Base-by-base conservation (phyloP, 257 asterid species). In the Solanum virginianum region DNA sequence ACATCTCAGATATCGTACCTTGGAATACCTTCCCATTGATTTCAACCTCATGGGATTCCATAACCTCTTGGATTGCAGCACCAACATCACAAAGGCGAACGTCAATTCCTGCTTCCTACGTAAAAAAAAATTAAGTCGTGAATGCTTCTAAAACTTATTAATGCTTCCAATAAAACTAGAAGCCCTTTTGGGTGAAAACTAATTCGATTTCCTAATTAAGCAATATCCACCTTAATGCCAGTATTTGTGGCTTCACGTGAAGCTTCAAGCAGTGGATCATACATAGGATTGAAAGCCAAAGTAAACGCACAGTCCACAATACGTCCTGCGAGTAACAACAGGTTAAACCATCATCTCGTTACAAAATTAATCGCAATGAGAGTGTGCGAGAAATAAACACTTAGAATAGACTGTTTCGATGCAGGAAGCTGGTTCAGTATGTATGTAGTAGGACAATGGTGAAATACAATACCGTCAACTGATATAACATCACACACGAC, bases 11-110 rank as follows among this genome's bases (percentile, higher is more conserved):
- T 62, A 62, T 57, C 55, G 57, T 92, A 96, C 98, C 98, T 92
- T 93, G 99, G 89, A 87, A 97, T 82, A 90, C 91, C 89, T 97
- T 97, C 55, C 99, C 99, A 82, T 94, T 97, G 57, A 97, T 97
- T 90, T 95, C 99, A 60, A 97, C 99, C 90, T 95, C 99, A 89
- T 97, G 95, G 13, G 99, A 97, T 90, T 95, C 97, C 99, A 97
- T 97, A 89, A 97, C 98, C 91, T 95, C 99, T 90, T 97, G 99
- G 86, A 97, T 95, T 85, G 98, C 99, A 89, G 99, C 98, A 90
- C 99, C 98, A 75, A 95, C 92, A 86, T 94, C 96, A 83, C 98
- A 90, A 79, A 97, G 92, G 85, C 99, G 98, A 66, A 95, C 99
- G 86, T 95, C 99, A 89, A 97, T 91, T 82, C 99, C 99, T 82